A percentile compares a stretch with the other conserved stretches of the same genome.
Conservation (phyloP, 1,284 basidiomycete species). For the Phlebopus sp. region DNA sequence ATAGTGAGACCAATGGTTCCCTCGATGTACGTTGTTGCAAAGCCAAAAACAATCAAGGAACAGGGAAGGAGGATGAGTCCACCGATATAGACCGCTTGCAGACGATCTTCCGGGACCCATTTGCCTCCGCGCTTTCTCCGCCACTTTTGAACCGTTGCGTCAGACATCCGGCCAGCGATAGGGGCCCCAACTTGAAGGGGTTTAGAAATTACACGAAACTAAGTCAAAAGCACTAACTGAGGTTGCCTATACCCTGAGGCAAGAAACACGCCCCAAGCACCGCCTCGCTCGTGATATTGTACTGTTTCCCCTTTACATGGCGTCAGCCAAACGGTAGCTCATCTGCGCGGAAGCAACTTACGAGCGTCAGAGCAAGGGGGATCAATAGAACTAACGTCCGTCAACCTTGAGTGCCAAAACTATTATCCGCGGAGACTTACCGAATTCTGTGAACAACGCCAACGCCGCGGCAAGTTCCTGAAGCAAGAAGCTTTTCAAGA, state of each 20-base stretch:
- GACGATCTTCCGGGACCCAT: conserved; percentile 27
- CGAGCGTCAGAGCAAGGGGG: conserved; percentile 6
- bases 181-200: conserved; percentile 7
- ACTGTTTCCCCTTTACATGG: conserved; percentile 7
- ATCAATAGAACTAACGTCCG: conserved; percentile 1
- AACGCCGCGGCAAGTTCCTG: neutral
- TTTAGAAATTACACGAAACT: neutral
- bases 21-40: conserved; percentile 18
- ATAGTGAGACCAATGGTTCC: conserved; percentile 18
- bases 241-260: conserved; percentile 9
- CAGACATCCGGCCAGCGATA: conserved; percentile 22
- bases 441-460: neutral
- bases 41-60: conserved; percentile 16
- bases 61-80: conserved; percentile 21
- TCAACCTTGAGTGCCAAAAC: neutral
- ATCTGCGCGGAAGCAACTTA: neutral
- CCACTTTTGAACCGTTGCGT: conserved; percentile 15
- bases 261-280: conserved; percentile 13
- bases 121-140: conserved; percentile 16
- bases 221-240: conserved; percentile 2
- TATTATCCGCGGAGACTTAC: neutral
- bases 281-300: conserved; percentile 6
- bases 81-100: conserved; percentile 17
- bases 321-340: neutral
- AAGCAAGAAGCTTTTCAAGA: neutral